Evolutionary conservation across 2,329 filamentous ascomycete genomes (phyloP), one percentile per base, ranked within the genome.

Genomic region (Pseudodiploospora longispora): DNA sequence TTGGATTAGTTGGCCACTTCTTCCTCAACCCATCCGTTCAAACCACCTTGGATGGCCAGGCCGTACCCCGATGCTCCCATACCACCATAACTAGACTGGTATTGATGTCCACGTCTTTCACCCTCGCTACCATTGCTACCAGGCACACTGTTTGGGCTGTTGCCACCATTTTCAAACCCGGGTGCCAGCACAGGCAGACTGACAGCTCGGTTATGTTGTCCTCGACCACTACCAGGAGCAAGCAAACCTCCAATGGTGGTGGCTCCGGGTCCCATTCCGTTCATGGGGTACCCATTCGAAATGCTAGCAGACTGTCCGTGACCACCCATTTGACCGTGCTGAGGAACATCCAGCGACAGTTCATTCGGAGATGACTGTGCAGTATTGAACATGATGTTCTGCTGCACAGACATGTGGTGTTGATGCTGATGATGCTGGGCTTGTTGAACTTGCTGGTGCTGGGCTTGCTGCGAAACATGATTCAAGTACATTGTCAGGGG

Each of bases 401-500:
- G 88, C 59, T 93, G 87, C 31, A 80, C 82, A 44, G 78, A 77
- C 53, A 88, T 74, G 35, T 80, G 76, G 50, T 85, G 80, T 43
- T 85, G 79, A 52, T 89, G 82, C 52, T 87, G 82, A 51, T 87
- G 83, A 30, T 84, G 79, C 19, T 19, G 19, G 19, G 19, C 19
- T 19, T 19, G 19, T 19, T 19, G 19, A 19, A 3, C 19, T 49
- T 88, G 85, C 52, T 90, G 85, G 40, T 80, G 76, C 51, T 87
- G 83, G 10, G 79, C 76, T 57, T 85, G 80, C 49, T 83, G 78
- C 27, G 82, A 82, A 29, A 91, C 79, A 59, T 94, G 88, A 65
- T 83, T 91, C 47, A 96, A 76, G 62, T 96, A 97, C 80, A 96
- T 82, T 27, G 90, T 95, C 62, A 97, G 66, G 1, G 91, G 91